phyloP scores from a whole-genome alignment of 371 early-diverging fungal genomes.

The Mortierella sp. region DNA sequence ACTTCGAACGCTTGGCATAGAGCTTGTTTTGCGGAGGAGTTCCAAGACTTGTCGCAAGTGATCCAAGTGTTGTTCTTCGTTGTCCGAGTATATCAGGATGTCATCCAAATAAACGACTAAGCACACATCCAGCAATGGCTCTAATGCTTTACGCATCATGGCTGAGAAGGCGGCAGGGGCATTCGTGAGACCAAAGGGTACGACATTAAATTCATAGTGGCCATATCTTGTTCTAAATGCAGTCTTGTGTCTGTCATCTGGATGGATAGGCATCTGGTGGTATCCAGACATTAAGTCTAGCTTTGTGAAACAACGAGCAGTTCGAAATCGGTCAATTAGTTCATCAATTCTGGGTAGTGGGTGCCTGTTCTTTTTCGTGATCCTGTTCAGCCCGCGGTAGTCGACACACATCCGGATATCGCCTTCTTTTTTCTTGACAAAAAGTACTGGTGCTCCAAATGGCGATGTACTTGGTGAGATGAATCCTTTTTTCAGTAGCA shows the following conservation, averaged over 20 bases:
- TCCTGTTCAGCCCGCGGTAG: constrained; percentile 11
- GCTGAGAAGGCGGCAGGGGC: constrained; percentile 55
- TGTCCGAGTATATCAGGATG: constrained; percentile 58
- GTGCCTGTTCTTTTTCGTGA: constrained; percentile 17
- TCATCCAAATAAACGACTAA: constrained; percentile 53
- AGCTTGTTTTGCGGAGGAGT: constrained; percentile 47
- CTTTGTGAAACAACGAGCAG: constrained; percentile 54
- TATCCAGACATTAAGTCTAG: constrained; percentile 52
- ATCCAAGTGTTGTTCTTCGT: constrained; percentile 57
- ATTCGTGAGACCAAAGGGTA: constrained; percentile 60
- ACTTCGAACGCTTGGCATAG: constrained; percentile 58
- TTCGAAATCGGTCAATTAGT: constrained; percentile 44
- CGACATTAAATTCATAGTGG: constrained; percentile 52
- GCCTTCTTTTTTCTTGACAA: constrained; percentile 16
- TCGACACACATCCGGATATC: constrained; percentile 15
- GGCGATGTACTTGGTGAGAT: not conserved
- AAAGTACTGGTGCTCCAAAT: not conserved
- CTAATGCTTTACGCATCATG: not conserved
- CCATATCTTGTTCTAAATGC: constrained; percentile 53
- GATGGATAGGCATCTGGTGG: constrained; percentile 25
- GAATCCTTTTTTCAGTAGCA: not conserved
- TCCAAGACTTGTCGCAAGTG: constrained; percentile 56
- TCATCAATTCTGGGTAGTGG: constrained; percentile 59
- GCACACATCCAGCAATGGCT: not conserved
- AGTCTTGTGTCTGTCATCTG: constrained; percentile 43